These are phyloP conservation scores for Melastoma malabathricum DNA, from an alignment of 345 rosid genomes.

Conservation along the genomic window DNA sequence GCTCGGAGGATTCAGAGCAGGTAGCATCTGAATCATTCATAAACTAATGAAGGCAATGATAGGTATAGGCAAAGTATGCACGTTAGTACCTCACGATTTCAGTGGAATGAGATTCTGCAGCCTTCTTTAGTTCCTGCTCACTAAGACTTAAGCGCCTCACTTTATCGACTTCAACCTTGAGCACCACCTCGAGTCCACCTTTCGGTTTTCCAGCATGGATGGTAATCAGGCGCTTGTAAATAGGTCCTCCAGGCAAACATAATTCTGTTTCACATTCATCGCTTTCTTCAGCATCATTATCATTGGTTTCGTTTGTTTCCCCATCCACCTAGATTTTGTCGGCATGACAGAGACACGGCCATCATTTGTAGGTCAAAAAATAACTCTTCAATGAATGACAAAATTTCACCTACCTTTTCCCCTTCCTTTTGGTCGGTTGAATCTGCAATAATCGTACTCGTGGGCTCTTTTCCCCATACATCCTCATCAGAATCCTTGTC, in stretches of 20 bases:
- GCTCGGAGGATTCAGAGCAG: neutral
- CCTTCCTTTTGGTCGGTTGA: conserved; percentile 25
- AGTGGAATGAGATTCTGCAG: conserved; percentile 23
- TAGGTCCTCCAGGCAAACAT: conserved; percentile 15
- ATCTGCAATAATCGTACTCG: conserved; percentile 6
- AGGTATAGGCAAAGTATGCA: neutral
- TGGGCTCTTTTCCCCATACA: conserved; percentile 38
- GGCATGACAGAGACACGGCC: too few species aligned
- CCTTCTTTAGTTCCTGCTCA: conserved; percentile 54
- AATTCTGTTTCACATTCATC: conserved; percentile 19
- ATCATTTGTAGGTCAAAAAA: too few species aligned
- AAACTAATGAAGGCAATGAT: neutral
- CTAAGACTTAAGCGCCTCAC: conserved; percentile 58
- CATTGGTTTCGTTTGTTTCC: conserved; percentile 20
- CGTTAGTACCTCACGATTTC: conserved; percentile 32
- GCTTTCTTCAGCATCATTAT: conserved; percentile 13
- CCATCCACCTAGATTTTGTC: conserved; percentile 25
- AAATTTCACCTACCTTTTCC: conserved; percentile 15
- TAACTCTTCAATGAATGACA: too few species aligned
- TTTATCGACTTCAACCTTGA: conserved; percentile 26
- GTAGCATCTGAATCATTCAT: neutral
- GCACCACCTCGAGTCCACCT: conserved; percentile 31
- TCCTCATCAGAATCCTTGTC: conserved; percentile 36
- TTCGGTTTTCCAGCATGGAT: conserved; percentile 64
- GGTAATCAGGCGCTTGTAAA: conserved; percentile 48